phyloP scores from a whole-genome alignment of 192 early-diverging fungal genomes.

The Thamnidium elegans region DNA sequence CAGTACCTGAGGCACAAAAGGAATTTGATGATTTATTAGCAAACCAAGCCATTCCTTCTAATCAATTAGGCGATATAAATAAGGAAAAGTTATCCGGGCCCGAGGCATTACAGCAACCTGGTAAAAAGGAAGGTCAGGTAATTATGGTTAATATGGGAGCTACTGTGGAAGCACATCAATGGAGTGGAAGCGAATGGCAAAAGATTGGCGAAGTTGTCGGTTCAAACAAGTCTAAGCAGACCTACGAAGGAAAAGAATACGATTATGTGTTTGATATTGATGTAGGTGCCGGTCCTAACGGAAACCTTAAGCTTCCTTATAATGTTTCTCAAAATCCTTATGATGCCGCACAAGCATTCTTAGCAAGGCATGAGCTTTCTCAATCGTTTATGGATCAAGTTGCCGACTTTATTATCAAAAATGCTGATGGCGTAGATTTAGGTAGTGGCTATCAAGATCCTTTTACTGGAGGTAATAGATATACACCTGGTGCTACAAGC shows the following conservation, averaged over 20 bases:
- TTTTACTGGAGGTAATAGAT: constrained; percentile 40
- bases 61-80: constrained; percentile 82
- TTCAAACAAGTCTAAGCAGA: constrained; percentile 71
- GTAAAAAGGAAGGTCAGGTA: constrained; percentile 80
- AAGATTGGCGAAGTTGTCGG: constrained; percentile 96
- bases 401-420: constrained; percentile 90
- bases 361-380: constrained; percentile 74
- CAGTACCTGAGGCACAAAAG: constrained; percentile 38
- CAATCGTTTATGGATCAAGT: constrained; percentile 90
- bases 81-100: constrained; percentile 74
- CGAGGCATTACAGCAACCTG: constrained; percentile 69
- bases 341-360: constrained; percentile 87
- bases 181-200: constrained; percentile 68
- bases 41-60: constrained; percentile 57
- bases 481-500: background rate
- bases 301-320: constrained; percentile 87
- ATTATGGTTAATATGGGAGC: constrained; percentile 78
- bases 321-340: constrained; percentile 92
- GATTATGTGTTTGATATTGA: constrained; percentile 99
- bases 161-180: constrained; percentile 85
- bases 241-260: constrained; percentile 86
- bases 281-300: constrained; percentile 67
- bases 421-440: constrained; percentile 64
- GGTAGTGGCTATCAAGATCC: constrained; percentile 51
- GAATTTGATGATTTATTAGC: constrained; percentile 49